Base-by-base conservation (phyloP, 192 early-diverging fungal species). In the Mortierella antarctica region DNA sequence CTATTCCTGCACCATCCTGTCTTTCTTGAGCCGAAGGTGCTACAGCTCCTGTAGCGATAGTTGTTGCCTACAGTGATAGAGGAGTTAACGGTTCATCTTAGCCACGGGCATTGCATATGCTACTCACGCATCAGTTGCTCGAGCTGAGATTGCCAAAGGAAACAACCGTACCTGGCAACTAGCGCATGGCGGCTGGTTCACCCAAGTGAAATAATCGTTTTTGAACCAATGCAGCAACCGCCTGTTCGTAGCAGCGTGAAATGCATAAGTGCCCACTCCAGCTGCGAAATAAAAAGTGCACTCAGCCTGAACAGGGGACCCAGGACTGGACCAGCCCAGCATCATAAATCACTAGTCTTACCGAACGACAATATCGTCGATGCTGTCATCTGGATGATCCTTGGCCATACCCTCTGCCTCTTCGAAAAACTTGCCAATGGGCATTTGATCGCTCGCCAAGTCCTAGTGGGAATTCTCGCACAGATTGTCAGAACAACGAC, bases 161-260 rank as follows among this genome's bases (percentile, higher is more conserved):
- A 60, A 42, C 8, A 20, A 45, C 41, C 55, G 31, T 78, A 85
- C 86, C 46, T 71, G 48, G 49, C 87, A 88, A 48, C 57, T 58
- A 23, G 65, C 66, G 56, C 88, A 89, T 2, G 82, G 74, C 15
- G 82, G 78, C 41, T 74, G 48, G 53, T 89, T 73, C 9, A 87
- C 83, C 88, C 88, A 89, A 7, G 66, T 71, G 62, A 89, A 89
- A 53, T 85, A 89, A 12, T 85, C 86, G 8, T 66, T 70, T 53
- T 89, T 89, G 67, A 88, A 89, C 88, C 88, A 89, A 18, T 77
- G 67, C 54, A 89, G 45, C 15, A 88, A 62, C 11, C 82, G 69
- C 14, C 71, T 73, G 31, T 31, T 31, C 31, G 3, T 31, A 31
- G 3, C 31, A 31, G 31, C 3, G 3, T 31, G 31, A 41, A 59